These are phyloP conservation scores for Trifolium subterraneum DNA, from an alignment of 306 rosid species.

Conservation along the genomic window DNA sequence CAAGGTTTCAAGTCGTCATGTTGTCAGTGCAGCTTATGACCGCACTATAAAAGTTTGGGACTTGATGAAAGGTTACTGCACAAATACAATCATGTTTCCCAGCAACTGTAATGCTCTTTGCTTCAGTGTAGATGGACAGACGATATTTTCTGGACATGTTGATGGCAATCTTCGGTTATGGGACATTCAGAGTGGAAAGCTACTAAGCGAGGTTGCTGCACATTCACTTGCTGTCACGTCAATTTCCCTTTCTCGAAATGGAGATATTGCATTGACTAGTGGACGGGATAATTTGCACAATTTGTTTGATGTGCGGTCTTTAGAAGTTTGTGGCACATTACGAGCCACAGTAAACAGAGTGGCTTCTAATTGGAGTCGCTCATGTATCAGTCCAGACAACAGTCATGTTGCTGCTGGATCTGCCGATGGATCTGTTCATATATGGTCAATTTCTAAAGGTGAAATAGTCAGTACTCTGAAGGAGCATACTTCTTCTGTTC, in stretches of 20 bases:
- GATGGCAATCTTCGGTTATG: conserved; percentile 96
- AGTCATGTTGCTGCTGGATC: conserved; percentile 94
- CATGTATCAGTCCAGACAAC: conserved; percentile 96
- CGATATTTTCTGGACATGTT: conserved; percentile 89
- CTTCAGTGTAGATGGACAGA: conserved; percentile 89
- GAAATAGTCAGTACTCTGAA: conserved; percentile 80
- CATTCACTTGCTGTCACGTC: conserved; percentile 89
- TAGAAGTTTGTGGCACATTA: conserved; percentile 87
- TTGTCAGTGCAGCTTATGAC: conserved; percentile 92
- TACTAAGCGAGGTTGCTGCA: conserved; percentile 90
- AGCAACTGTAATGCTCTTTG: conserved; percentile 90
- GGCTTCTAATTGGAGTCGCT: conserved; percentile 95
- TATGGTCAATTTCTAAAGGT: conserved; percentile 80
- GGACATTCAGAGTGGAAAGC: conserved; percentile 84
- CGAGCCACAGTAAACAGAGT: conserved; percentile 80
- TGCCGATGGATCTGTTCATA: conserved; percentile 80
- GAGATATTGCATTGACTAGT: conserved; percentile 79
- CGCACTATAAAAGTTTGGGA: conserved; percentile 98
- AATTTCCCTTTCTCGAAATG: conserved; percentile 80
- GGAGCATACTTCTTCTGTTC: conserved; percentile 82
- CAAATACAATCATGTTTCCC: conserved; percentile 73
- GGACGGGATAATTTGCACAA: conserved; percentile 96
- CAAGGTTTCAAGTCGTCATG: conserved; percentile 83
- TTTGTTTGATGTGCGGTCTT: conserved; percentile 78
- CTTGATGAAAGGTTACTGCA: conserved; percentile 92